Base-by-base conservation (phyloP, 1,139 yeast genomes). In the Yamadazyma dendronema region DNA sequence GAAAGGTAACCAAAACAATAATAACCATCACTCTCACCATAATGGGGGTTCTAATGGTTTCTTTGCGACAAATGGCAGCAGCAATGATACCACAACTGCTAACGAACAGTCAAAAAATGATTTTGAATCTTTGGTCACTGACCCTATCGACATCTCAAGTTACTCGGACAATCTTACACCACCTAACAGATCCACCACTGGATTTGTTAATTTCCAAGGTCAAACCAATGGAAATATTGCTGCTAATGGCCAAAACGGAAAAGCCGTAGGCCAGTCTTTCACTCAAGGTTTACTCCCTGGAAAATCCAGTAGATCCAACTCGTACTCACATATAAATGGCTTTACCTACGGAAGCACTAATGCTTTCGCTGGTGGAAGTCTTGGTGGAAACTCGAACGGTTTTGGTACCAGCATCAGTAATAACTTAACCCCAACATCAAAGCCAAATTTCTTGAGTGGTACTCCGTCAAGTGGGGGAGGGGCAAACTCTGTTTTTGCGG, bases 21-120 rank as follows among this genome's bases (percentile, higher is more conserved):
- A 12, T 11, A 24, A 24, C 11, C 13, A 12, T 24, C 6, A 12
- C 11, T 24, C 27, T 19, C 22, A 19, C n/a, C n/a, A n/a, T n/a
- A n/a, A n/a, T n/a, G n/a, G n/a, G n/a, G n/a, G 12, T 17, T 31
- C 32, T 2, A 23, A 26, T 19, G 35, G 35, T 3, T 13, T 21
- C 10, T 27, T 27, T n/a, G n/a, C n/a, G n/a, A n/a, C n/a, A n/a
- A n/a, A n/a, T n/a, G n/a, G n/a, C n/a, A n/a, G n/a, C n/a, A n/a
- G n/a, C n/a, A n/a, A n/a, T n/a, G n/a, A n/a, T n/a, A n/a, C n/a
- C n/a, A n/a, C n/a, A n/a, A n/a, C n/a, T n/a, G n/a, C n/a, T n/a
- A n/a, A n/a, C n/a, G n/a, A n/a, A n/a, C n/a, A n/a, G n/a, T n/a
- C n/a, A n/a, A n/a, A n/a, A n/a, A n/a, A n/a, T n/a, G n/a, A n/a